A percentile compares a stretch with the other conserved stretches of the same genome.
These are phyloP conservation scores for Umbelopsis isabellina DNA, from an alignment of 192 early-diverging fungal species.

Conservation along the genomic window DNA sequence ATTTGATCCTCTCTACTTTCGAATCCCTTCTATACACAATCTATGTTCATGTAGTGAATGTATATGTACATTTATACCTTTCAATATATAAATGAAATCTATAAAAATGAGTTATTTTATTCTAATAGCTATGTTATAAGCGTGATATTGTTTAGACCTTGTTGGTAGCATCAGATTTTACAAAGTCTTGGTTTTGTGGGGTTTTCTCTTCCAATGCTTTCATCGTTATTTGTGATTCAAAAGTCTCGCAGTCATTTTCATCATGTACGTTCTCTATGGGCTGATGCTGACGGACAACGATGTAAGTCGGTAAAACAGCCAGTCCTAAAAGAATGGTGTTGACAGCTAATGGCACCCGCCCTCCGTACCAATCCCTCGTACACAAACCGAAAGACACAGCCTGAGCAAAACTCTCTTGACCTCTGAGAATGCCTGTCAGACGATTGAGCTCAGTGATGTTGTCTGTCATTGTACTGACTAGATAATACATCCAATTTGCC, in stretches of 20 bases:
- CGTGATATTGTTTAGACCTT: no score
- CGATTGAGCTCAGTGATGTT: slow-evolving; percentile 21
- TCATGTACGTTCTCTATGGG: neutral
- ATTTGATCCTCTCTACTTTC: slow-evolving; percentile 1
- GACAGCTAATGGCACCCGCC: slow-evolving; percentile 20
- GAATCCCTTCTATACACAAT: slow-evolving; percentile 1
- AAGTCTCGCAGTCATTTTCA: neutral
- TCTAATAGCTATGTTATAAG: no score
- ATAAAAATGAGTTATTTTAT: neutral
- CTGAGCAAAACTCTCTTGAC: slow-evolving; percentile 18
- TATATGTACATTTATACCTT: slow-evolving; percentile 25
- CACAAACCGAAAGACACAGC: slow-evolving; percentile 16
- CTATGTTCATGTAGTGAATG: slow-evolving; percentile 22
- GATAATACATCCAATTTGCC: slow-evolving; percentile 26
- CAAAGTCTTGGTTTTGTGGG: no score
- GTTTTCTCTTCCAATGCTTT: no score
- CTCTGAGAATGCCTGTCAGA: slow-evolving; percentile 23
- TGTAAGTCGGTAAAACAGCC: slow-evolving; percentile 7
- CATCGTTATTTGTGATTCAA: neutral
- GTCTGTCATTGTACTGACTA: slow-evolving; percentile 23
- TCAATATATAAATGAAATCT: neutral
- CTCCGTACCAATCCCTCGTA: slow-evolving; percentile 12
- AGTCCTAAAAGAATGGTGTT: slow-evolving; percentile 13
- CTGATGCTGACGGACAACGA: slow-evolving; percentile 1
- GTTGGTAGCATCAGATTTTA: no score